Evolutionary conservation across 2,329 filamentous ascomycete species (phyloP), one percentile per base, ranked within the genome.

Genomic region (Coniochaeta ligniaria): DNA sequence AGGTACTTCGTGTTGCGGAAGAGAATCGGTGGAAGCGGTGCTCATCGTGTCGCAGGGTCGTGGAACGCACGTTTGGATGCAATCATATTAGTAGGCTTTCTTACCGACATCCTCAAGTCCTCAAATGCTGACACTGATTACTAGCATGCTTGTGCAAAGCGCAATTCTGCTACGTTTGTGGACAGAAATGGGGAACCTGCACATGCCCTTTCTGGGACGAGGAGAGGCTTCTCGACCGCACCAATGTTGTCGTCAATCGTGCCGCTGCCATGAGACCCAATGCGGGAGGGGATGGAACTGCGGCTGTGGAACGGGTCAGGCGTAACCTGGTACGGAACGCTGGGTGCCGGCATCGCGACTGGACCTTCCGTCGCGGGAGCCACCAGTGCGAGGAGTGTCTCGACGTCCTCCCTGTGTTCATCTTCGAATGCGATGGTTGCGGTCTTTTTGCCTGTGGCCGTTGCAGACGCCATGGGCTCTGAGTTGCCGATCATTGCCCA

Each of bases 11-110:
- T 0, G 55, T 79, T 0, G 82, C 80, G 0, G 60, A 63, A 0
- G 61, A 72, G 3, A 69, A 80, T 4, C 74, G 76, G 1, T 87
- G 83, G 83, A 77, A 82, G 66, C 71, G 76, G 2, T 87, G 84
- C 61, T 68, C 66, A 4, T 60, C 63, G 0, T 87, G 84, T 63
- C 65, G 63, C 2, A 61, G 72, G 0, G 36, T 86, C 14, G 74
- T 87, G 0, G 81, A 85, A 68, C 69, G 83, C 0, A 33, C 66
- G 0, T n/a, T 38, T 0, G 83, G 84, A 1, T 86, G 84, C 62
- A 74, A 81, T 58, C 83, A 86, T 58, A 86, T 86, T 3, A 82
- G 83, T 86, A 64, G 67, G 80, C 3, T 36, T 5, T 9, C 31
- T n/a, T n/a, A n/a, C n/a, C n/a, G n/a, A n/a, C n/a, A n/a, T n/a